Evolutionary conservation across 2,329 filamentous ascomycete species (phyloP).

Genomic region (Sarocladium oryzae): DNA sequence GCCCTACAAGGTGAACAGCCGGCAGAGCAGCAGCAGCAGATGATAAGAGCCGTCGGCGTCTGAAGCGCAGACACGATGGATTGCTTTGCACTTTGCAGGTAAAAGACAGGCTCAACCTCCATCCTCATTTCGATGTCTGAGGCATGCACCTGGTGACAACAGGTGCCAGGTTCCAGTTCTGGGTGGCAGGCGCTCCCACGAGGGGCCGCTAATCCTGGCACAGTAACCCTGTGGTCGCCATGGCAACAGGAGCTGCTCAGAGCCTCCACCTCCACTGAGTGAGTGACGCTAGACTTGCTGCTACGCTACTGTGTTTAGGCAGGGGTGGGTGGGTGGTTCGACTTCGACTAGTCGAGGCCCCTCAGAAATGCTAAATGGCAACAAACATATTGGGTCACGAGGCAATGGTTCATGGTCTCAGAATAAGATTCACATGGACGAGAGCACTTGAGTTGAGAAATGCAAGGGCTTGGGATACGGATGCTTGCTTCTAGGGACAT

Average conservation of each 20-base stretch:
- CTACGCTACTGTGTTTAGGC: too few species aligned
- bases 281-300: neutral
- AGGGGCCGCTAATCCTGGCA: neutral
- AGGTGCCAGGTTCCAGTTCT: neutral
- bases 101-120: conserved; percentile 5
- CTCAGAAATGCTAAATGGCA: too few species aligned
- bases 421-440: neutral
- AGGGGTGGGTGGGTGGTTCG: too few species aligned
- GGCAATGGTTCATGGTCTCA: neutral
- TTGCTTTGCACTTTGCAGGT: neutral
- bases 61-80: neutral
- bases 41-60: neutral
- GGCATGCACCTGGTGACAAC: neutral
- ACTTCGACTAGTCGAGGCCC: too few species aligned
- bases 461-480: too few species aligned
- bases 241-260: neutral
- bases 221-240: neutral
- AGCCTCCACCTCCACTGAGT: too few species aligned
- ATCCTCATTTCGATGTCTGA: conserved; percentile 8
- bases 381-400: neutral
- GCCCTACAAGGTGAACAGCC: neutral
- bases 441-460: neutral
- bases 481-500: too few species aligned
- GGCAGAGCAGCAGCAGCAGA: neutral
- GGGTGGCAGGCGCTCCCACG: neutral